Conservation (phyloP, 2,329 filamentous ascomycete genomes). For the Curvularia sp. region DNA sequence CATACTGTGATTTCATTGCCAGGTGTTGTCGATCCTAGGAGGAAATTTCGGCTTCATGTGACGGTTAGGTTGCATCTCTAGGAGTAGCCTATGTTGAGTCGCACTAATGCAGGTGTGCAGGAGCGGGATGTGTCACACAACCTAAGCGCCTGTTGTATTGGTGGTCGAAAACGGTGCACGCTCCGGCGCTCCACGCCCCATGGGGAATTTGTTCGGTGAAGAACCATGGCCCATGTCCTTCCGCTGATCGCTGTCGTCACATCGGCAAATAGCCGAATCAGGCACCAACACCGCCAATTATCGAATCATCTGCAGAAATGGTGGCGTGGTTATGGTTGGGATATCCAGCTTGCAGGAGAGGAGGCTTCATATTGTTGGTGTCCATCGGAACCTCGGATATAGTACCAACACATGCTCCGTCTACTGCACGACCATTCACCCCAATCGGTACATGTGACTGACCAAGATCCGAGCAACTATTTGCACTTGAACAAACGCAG, state of each 20-base stretch:
- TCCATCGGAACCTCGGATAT: neutral
- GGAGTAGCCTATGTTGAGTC: neutral
- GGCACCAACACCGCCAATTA: conserved; percentile 11
- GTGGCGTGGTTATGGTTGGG: neutral
- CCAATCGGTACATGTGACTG: conserved; percentile 4
- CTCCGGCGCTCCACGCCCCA: conserved; percentile 23
- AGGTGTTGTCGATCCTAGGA: neutral
- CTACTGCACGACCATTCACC: neutral
- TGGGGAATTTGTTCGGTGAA: conserved; percentile 13
- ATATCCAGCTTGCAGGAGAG: neutral
- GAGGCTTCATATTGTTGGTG: neutral
- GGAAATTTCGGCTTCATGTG: conserved; percentile 26
- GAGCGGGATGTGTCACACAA: neutral
- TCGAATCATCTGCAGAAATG: neutral
- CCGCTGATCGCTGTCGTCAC: conserved; percentile 11
- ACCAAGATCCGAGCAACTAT: neutral
- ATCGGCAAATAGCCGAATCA: conserved; percentile 4
- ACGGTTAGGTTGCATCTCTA: neutral
- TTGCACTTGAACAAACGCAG: conserved; percentile 1
- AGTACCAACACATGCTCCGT: conserved; percentile 3
- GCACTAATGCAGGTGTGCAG: conserved; percentile 14
- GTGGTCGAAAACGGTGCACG: conserved; percentile 20
- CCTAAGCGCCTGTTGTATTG: conserved; percentile 19
- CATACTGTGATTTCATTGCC: neutral
- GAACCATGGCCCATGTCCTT: conserved; percentile 9